A percentile compares a stretch with the other conserved stretches of the same genome.
phyloP scores from a whole-genome alignment of 306 rosid genomes.

The Trichosanthes truncata region DNA sequence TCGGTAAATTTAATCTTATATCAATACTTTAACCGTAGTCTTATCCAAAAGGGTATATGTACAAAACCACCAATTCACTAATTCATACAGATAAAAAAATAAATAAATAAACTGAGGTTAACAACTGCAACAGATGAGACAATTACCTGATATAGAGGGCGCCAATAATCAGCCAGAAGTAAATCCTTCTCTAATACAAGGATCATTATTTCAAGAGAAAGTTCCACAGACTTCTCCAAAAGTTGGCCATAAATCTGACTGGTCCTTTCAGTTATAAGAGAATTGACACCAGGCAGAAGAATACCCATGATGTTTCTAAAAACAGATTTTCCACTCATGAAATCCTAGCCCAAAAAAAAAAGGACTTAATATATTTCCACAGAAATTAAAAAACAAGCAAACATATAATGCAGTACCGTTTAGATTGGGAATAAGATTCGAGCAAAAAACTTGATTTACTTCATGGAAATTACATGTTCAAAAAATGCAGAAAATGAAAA shows the following conservation, averaged over 20 bases:
- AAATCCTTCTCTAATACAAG: slow-evolving; percentile 76
- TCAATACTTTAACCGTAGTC: too few relatives aligned
- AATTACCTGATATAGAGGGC: slow-evolving; percentile 80
- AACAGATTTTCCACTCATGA: slow-evolving; percentile 90
- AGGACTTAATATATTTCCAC: background rate
- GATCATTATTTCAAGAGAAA: slow-evolving; percentile 73
- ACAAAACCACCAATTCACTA: background rate
- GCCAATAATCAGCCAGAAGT: slow-evolving; percentile 88
- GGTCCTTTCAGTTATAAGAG: slow-evolving; percentile 61
- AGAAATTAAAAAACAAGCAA: background rate
- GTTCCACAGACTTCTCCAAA: slow-evolving; percentile 85
- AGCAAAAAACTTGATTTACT: background rate
- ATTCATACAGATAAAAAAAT: background rate
- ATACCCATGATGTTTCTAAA: slow-evolving; percentile 90
- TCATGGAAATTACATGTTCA: background rate
- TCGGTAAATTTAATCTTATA: too few relatives aligned
- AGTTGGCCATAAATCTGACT: slow-evolving; percentile 71
- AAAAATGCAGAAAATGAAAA: background rate
- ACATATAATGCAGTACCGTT: background rate
- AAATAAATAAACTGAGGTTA: background rate
- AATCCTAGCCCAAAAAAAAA: slow-evolving; percentile 48
- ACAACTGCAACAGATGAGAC: background rate
- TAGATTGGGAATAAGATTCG: background rate
- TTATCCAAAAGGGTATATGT: background rate
- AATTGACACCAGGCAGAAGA: slow-evolving; percentile 74